phyloP scores from a whole-genome alignment of 768 basidiomycete genomes.

The Tremella fuciformis region DNA sequence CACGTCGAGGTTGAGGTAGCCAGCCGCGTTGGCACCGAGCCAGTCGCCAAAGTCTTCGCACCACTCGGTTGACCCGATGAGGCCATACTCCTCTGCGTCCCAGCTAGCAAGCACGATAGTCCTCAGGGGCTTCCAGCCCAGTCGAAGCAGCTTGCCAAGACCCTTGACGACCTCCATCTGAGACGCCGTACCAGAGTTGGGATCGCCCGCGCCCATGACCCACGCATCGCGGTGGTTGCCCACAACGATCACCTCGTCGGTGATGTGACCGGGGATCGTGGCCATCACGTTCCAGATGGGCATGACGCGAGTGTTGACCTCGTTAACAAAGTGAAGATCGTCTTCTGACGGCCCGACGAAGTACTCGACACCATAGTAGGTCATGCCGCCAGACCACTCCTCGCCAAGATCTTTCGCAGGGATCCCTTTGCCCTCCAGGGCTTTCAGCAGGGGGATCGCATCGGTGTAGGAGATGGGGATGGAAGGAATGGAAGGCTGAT shows the following conservation, averaged over 20 bases:
- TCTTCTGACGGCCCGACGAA: constrained; percentile 55
- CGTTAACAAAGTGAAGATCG: constrained; percentile 61
- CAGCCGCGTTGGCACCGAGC: constrained; percentile 70
- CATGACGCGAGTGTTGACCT: constrained; percentile 72
- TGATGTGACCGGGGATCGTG: constrained; percentile 43
- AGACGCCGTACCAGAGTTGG: constrained; percentile 69
- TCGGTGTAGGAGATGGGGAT: constrained; percentile 88
- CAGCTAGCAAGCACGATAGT: constrained; percentile 71
- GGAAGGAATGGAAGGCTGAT: constrained; percentile 49
- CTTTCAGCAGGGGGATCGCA: constrained; percentile 64
- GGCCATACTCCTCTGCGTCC: constrained; percentile 64
- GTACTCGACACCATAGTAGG: constrained; percentile 51
- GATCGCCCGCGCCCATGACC: constrained; percentile 64
- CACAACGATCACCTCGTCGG: constrained; percentile 77
- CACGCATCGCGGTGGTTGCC: constrained; percentile 86
- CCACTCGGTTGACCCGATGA: constrained; percentile 81
- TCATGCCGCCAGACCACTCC: constrained; percentile 52
- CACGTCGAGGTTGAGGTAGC: constrained; percentile 80
- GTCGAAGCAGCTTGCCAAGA: constrained; percentile 64
- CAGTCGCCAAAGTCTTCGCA: constrained; percentile 85
- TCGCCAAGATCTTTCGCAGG: constrained; percentile 40
- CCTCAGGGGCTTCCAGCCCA: constrained; percentile 79
- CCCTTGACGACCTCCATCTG: constrained; percentile 74
- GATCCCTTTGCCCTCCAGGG: constrained; percentile 56
- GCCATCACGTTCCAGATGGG: constrained; percentile 71